A percentile compares a stretch with the other conserved stretches of the same genome.
These are phyloP conservation scores for Trypanosoma cruzi DNA, from an alignment of 208 protist species.

Conservation along the genomic window DNA sequence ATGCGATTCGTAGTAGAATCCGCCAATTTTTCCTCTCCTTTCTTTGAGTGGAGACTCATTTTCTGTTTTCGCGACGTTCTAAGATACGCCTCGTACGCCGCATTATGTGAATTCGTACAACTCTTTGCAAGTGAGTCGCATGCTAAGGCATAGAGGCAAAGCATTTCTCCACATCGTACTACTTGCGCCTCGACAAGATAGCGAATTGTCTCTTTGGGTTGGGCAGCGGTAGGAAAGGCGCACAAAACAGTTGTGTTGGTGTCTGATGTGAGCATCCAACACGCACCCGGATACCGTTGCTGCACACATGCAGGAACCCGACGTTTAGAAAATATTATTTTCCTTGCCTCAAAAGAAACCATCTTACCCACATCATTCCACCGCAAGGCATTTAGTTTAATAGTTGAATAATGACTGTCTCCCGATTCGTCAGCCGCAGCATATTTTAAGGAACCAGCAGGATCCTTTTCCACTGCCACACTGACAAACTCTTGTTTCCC, in stretches of 20 bases:
- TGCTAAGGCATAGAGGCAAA: constrained; percentile 74
- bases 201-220: constrained; percentile 65
- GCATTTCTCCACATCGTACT: constrained; percentile 36
- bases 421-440: not conserved
- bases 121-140: constrained; percentile 72
- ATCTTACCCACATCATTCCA: constrained; percentile 46
- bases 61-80: constrained; percentile 30
- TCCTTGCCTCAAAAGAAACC: constrained; percentile 63
- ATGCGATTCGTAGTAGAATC: not conserved
- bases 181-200: constrained; percentile 88
- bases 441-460: not conserved
- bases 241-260: constrained; percentile 63
- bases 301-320: constrained; percentile 43
- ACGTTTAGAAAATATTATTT: constrained; percentile 33
- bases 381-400: constrained; percentile 24
- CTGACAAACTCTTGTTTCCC: constrained; percentile 45
- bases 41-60: constrained; percentile 10
- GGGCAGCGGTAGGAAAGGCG: constrained; percentile 49
- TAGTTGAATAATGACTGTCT: not conserved
- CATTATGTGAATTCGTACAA: constrained; percentile 67
- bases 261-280: constrained; percentile 65
- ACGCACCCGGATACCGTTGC: constrained; percentile 50
- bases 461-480: constrained; percentile 4
- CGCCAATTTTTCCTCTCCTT: not conserved
- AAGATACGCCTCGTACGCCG: constrained; percentile 56